These are phyloP conservation scores for Wickerhamiella siamensis DNA, from an alignment of 805 yeast species.

Conservation along the genomic window DNA sequence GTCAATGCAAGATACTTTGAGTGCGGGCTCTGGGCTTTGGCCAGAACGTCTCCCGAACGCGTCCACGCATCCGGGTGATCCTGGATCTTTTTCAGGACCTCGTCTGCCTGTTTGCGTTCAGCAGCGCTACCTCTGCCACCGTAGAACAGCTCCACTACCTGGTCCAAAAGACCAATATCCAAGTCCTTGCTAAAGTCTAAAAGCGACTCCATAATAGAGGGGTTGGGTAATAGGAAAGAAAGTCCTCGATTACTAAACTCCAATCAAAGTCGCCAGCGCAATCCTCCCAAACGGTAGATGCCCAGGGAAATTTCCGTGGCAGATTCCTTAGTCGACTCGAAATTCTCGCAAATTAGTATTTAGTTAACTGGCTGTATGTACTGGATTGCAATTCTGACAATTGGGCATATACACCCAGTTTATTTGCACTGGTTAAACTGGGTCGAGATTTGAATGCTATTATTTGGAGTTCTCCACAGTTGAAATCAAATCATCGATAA, in stretches of 20 bases:
- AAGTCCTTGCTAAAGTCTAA: constrained; percentile 76
- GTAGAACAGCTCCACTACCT: constrained; percentile 73
- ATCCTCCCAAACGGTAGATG: too few relatives aligned
- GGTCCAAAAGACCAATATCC: constrained; percentile 67
- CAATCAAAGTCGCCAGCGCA: too few relatives aligned
- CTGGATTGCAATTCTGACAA: too few relatives aligned
- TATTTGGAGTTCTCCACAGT: constrained; percentile 34
- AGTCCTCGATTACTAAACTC: too few relatives aligned
- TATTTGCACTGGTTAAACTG: too few relatives aligned
- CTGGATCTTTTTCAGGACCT: constrained; percentile 43
- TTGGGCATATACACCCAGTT: too few relatives aligned
- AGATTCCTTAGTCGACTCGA: too few relatives aligned
- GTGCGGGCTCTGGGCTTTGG: constrained; percentile 64
- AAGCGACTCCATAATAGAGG: constrained; percentile 82
- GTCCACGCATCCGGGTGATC: constrained; percentile 95
- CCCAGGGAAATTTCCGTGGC: too few relatives aligned
- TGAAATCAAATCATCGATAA: constrained; percentile 61
- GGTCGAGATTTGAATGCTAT: too few relatives aligned
- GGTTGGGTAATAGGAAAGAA: too few relatives aligned
- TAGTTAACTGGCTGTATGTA: too few relatives aligned
- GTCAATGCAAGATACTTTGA: constrained; percentile 85
- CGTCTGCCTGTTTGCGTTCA: constrained; percentile 31
- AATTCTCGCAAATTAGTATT: too few relatives aligned
- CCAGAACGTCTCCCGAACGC: constrained; percentile 76
- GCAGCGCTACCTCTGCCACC: constrained; percentile 46